Evolutionary conservation across 148 eudicot species (phyloP).

Genomic region (Silene latifolia): DNA sequence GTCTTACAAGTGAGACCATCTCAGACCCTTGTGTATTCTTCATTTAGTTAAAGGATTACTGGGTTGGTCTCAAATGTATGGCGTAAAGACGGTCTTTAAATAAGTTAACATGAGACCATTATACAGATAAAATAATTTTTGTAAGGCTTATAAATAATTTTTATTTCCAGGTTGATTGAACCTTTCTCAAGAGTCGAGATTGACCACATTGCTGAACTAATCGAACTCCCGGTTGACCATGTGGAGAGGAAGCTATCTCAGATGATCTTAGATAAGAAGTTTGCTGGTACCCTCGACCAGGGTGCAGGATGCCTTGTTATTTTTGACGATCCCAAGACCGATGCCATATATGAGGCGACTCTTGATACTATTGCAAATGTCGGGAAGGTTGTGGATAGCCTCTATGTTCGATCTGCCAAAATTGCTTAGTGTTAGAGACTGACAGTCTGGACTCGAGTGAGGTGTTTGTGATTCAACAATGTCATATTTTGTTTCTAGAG

Average conservation of each 20-base stretch:
- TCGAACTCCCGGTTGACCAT: slow-evolving; percentile 39
- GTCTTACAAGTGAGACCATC: no score
- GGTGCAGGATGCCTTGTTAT: slow-evolving; percentile 45
- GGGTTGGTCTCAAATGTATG: no score
- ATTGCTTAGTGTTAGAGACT: slow-evolving; percentile 20
- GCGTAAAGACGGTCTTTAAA: no score
- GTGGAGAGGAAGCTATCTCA: slow-evolving; percentile 46
- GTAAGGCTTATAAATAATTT: no score
- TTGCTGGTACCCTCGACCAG: slow-evolving; percentile 43
- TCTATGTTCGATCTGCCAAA: slow-evolving; percentile 43
- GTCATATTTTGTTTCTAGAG: no score
- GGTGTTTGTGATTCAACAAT: no score
- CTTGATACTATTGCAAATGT: slow-evolving; percentile 40
- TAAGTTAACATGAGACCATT: no score
- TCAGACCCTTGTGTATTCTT: no score
- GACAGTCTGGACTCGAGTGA: no score
- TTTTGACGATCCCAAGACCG: slow-evolving; percentile 42
- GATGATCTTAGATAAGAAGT: slow-evolving; percentile 45
- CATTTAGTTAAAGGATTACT: no score
- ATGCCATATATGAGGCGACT: slow-evolving; percentile 39
- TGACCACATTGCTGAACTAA: slow-evolving; percentile 36
- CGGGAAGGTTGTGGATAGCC: slow-evolving; percentile 44
- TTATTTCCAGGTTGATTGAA: slow-evolving; percentile 28
- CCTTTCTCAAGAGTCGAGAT: slow-evolving; percentile 47
- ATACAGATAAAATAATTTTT: no score